A percentile compares a stretch with the other conserved stretches of the same genome.
Conservation (phyloP, 1,284 basidiomycete genomes). For the Ustilago nuda region DNA sequence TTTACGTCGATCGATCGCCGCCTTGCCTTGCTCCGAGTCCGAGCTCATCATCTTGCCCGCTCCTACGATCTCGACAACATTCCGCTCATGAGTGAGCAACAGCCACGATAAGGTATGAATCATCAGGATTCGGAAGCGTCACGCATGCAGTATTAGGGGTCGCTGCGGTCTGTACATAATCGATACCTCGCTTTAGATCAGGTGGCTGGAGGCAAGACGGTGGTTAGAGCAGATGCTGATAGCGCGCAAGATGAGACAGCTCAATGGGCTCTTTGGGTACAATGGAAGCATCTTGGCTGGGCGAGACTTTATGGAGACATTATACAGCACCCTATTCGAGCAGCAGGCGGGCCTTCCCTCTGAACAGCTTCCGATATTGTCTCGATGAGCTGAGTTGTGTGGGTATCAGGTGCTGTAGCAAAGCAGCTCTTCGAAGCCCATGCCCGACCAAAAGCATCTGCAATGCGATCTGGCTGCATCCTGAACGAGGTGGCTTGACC, state of each 20-base stretch:
- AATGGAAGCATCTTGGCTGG: constrained; percentile 52
- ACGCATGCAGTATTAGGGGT: constrained; percentile 5
- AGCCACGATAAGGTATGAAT: neutral
- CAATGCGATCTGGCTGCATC: constrained; percentile 23
- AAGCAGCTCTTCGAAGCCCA: constrained; percentile 32
- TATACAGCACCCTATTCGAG: constrained; percentile 27
- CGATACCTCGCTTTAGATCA: constrained; percentile 50
- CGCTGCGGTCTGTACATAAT: constrained; percentile 46
- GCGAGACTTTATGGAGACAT: too few species aligned
- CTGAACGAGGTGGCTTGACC: constrained; percentile 12
- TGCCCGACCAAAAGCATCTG: constrained; percentile 19
- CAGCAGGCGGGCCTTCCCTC: constrained; percentile 10
- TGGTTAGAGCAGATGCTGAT: constrained; percentile 53
- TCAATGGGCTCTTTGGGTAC: constrained; percentile 49
- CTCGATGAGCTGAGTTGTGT: constrained; percentile 7
- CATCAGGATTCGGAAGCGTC: neutral
- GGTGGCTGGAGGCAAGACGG: constrained; percentile 38
- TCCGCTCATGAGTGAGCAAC: neutral
- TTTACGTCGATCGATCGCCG: neutral
- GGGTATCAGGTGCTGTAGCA: constrained; percentile 16
- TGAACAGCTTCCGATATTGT: constrained; percentile 3
- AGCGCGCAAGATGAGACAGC: constrained; percentile 13
- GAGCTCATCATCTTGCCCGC: neutral
- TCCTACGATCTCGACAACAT: neutral
- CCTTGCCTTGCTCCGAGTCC: neutral